Percentiles rank a stretch among this genome's conserved stretches.
Evolutionary conservation across 495 filamentous ascomycete species (phyloP).

Genomic region (Lasiosphaeris hirsuta): DNA sequence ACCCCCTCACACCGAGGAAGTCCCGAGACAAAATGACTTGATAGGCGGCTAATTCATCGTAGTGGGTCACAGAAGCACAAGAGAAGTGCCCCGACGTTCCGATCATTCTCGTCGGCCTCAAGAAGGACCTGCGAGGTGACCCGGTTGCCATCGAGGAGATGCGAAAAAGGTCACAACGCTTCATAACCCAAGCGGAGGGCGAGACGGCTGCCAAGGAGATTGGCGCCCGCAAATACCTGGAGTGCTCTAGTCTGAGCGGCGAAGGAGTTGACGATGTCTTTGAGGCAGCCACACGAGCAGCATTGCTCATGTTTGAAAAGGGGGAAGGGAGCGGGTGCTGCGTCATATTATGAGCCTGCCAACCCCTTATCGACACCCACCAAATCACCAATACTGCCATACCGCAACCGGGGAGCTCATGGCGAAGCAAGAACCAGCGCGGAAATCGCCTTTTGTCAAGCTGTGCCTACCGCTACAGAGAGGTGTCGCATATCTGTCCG

Average conservation of each 20-base stretch:
- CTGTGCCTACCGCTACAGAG: constrained; percentile 25
- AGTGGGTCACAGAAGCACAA: constrained; percentile 97
- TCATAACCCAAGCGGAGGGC: constrained; percentile 77
- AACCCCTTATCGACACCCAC: background rate
- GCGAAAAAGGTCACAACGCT: constrained; percentile 87
- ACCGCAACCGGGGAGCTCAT: no score
- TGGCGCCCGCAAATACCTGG: constrained; percentile 92
- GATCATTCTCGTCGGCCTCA: constrained; percentile 94
- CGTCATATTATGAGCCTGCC: constrained; percentile 70
- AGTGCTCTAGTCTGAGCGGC: constrained; percentile 94
- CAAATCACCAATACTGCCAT: no score
- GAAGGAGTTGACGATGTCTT: constrained; percentile 99
- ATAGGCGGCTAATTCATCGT: constrained; percentile 6
- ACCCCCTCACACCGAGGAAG: background rate
- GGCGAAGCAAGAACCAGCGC: constrained; percentile 72
- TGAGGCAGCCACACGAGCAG: constrained; percentile 94
- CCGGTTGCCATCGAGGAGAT: constrained; percentile 93
- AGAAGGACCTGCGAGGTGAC: constrained; percentile 96
- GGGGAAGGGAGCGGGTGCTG: constrained; percentile 81
- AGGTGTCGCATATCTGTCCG: background rate
- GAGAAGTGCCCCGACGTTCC: constrained; percentile 91
- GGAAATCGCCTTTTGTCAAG: constrained; percentile 93
- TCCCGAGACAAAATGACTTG: background rate
- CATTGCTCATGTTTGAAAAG: constrained; percentile 87
- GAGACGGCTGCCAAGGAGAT: constrained; percentile 77